Base-by-base conservation (phyloP, 805 yeast species). In the Maudiozyma bulderi region DNA sequence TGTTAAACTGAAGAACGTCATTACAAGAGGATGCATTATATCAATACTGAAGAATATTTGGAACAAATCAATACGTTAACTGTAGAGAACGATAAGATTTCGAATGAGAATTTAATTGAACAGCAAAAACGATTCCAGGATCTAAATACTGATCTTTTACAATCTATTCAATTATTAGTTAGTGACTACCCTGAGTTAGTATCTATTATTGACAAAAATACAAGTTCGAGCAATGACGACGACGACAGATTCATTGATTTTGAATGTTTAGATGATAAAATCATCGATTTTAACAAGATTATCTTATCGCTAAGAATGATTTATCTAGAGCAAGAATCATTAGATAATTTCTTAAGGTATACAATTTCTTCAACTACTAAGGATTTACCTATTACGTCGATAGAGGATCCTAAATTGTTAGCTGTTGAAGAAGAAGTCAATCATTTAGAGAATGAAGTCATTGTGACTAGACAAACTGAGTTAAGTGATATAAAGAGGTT, bases 321-420 rank as follows among this genome's bases (percentile, higher is more conserved):
- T 13, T 62, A 65, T 52, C 48, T 65, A 45, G 65, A 65, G 47
- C 64, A 62, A 48, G 69, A 65, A 43, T 54, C 65, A 0, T 47
- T 65, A 28, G 69, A 65, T 46, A 57, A 58, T 47, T 64, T 64
- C 46, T 50, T 64, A 35, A 54, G 68, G 28, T 57, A 58, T 29
- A 61, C 62, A 0, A 53, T 64, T 20, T 58, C 65, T 6, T 54
- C 63, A 4, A 45, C 47, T 33, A 46, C 55, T 4, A 53, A 54
- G 26, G 43, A 53, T 8, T 40, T 56, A 42, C 54, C 55, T 28
- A 33, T 64, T 3, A 50, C 54, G 4, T 53, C 64, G 8, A 51
- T 50, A n/a, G 49, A 58, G 14, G 66, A 64, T 48, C 55, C 59
- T 34, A 51, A 50, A 35, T 59, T 50, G 47, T 51, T 51, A 28